Base-by-base conservation (phyloP, 257 asterid genomes). In the Solanum tarapatanum region DNA sequence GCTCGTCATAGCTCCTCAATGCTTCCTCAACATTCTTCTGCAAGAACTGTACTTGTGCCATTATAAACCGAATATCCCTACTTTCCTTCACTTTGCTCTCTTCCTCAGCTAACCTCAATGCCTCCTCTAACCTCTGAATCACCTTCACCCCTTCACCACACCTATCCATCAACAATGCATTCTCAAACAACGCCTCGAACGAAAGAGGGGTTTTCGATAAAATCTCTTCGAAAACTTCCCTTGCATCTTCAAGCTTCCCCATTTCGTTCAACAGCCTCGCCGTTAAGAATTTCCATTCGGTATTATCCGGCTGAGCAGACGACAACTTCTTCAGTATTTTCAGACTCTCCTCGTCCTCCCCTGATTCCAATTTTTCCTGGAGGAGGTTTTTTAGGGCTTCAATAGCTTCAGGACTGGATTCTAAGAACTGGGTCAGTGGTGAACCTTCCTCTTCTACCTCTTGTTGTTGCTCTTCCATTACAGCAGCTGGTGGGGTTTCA, bases 21-120 rank as follows among this genome's bases (percentile, higher is more conserved):
- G 99, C 99, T 83, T 92, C 98, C 55, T 94, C 99, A 64, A 94
- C 94, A 70, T 94, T 93, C 95, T 93, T 94, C 86, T 93, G 98
- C 89, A 96, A 93, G 89, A 94, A 95, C 90, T 91, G 95, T 87
- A 95, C 89, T 80, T 96, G 98, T 83, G 98, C 98, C 91, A 94
- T 96, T 82, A 96, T 94, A 73, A 95, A 86, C 88, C 89, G 94
- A 91, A 96, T 95, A 70, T 96, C 98, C 84, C 98, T 93, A 1
- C 95, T 97, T 88, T 93, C 98, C 73, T 93, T 95, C 8, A 58
- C 83, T 91, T 92, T 95, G 39, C 88, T 87, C 90, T 92, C 96
- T 7, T 88, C 88, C 86, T 93, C 98, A 0, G 98, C 98, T n/a
- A 94, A 73, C 75, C 87, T 72, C 58, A 95, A 76, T 11, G 99